Conservation (phyloP, 306 rosid species). For the Cucurbita pepo region DNA sequence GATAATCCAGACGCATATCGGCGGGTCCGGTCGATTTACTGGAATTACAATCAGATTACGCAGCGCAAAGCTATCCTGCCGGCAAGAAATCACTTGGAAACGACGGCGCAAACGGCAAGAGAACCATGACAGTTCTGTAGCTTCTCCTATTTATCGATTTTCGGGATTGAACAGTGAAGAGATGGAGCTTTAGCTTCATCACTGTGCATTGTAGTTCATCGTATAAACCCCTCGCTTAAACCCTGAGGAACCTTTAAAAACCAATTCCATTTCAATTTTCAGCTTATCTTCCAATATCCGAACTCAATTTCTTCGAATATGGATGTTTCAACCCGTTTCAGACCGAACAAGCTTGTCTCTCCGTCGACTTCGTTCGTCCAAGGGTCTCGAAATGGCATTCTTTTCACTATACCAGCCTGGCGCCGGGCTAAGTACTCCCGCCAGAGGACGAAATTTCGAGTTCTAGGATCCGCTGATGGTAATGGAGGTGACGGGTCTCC, state of each 20-base stretch:
- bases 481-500: conserved; percentile 40
- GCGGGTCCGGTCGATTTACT: neutral
- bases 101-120: neutral
- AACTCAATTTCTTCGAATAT: conserved; percentile 12
- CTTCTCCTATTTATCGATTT: neutral
- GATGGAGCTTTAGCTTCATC: neutral
- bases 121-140: neutral
- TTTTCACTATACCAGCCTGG: conserved; percentile 22
- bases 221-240: neutral
- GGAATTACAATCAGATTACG: neutral
- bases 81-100: neutral
- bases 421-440: conserved; percentile 12
- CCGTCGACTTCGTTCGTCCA: conserved; percentile 22
- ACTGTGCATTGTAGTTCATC: neutral
- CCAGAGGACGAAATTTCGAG: conserved; percentile 37
- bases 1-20: neutral
- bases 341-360: conserved; percentile 37
- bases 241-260: neutral
- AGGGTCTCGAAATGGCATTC: conserved; percentile 12
- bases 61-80: neutral
- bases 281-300: neutral
- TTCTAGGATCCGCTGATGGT: conserved; percentile 30
- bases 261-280: neutral
- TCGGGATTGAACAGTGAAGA: neutral
- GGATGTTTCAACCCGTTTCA: conserved; percentile 23